Conservation (phyloP, 2,329 filamentous ascomycete genomes). For the Diplodia scrobiculata region DNA sequence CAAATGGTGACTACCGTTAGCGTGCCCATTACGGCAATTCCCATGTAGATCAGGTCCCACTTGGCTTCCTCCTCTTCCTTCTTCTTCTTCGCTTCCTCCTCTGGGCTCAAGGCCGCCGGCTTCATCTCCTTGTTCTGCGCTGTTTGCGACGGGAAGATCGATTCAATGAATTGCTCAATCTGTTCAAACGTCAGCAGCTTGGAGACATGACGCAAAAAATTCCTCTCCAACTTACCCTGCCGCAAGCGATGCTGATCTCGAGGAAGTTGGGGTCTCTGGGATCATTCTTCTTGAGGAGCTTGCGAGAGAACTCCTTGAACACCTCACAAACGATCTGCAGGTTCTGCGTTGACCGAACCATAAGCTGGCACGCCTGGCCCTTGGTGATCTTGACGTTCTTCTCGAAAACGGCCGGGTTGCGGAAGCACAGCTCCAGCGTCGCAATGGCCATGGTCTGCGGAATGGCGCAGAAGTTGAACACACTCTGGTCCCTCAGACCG, state of each 20-base stretch:
- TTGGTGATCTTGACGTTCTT: constrained; percentile 95
- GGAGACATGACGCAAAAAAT: constrained; percentile 25
- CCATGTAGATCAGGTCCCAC: constrained; percentile 63
- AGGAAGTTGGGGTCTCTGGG: constrained; percentile 90
- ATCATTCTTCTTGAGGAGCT: constrained; percentile 91
- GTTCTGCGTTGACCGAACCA: constrained; percentile 92
- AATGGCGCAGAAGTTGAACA: constrained; percentile 98
- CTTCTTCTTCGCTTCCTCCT: constrained; percentile 60
- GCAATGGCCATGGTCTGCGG: constrained; percentile 97
- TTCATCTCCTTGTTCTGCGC: constrained; percentile 34
- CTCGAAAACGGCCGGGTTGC: constrained; percentile 82
- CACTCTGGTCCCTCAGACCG: constrained; percentile 89
- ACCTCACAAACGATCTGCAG: constrained; percentile 76
- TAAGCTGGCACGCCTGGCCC: constrained; percentile 85
- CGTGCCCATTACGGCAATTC: constrained; percentile 66
- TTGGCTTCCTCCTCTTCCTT: constrained; percentile 56
- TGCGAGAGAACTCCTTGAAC: constrained; percentile 75
- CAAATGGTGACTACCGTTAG: constrained; percentile 69
- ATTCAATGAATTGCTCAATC: constrained; percentile 96
- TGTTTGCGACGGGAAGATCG: constrained; percentile 81
- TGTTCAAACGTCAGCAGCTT: constrained; percentile 41
- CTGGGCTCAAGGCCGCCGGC: constrained; percentile 44
- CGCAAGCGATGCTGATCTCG: constrained; percentile 87
- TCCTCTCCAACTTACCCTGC: constrained; percentile 62
- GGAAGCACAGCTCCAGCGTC: constrained; percentile 87